These are phyloP conservation scores for Pythium periplocum DNA, from an alignment of 352 stramenopile genomes.

Conservation along the genomic window DNA sequence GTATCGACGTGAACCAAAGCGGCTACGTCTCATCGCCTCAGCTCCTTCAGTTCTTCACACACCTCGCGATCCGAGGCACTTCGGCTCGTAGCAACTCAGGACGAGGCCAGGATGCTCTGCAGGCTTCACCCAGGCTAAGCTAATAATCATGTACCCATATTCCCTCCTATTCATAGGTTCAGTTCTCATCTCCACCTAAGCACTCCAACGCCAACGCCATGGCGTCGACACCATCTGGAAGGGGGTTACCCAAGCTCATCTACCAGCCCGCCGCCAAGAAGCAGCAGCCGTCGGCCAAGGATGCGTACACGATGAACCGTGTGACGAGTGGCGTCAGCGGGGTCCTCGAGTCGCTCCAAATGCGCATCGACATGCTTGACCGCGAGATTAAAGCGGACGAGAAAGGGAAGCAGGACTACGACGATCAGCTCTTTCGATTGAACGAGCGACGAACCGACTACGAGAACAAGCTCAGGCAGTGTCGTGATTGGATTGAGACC, in stretches of 20 bases:
- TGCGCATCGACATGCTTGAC: slow-evolving; percentile 54
- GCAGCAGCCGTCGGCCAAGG: slow-evolving; percentile 42
- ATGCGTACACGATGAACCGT: slow-evolving; percentile 65
- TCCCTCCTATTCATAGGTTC: neutral
- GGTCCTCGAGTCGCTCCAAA: slow-evolving; percentile 50
- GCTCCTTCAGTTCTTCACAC: slow-evolving; percentile 53
- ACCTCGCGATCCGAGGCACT: slow-evolving; percentile 21
- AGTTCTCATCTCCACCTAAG: neutral
- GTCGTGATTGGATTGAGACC: slow-evolving; percentile 50
- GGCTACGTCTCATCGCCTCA: slow-evolving; percentile 62
- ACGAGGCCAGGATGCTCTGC: no score
- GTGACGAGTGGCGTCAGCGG: slow-evolving; percentile 64
- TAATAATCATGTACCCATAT: no score
- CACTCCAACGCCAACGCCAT: slow-evolving; percentile 9
- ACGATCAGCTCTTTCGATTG: slow-evolving; percentile 67
- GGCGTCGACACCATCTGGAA: slow-evolving; percentile 8
- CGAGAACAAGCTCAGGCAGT: slow-evolving; percentile 43
- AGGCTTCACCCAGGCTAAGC: no score
- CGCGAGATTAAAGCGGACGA: slow-evolving; percentile 68
- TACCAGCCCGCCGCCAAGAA: slow-evolving; percentile 40
- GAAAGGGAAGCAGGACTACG: slow-evolving; percentile 76
- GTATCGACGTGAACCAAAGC: slow-evolving; percentile 37
- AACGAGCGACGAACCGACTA: slow-evolving; percentile 45
- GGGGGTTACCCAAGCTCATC: slow-evolving; percentile 39
- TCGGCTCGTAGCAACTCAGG: no score